phyloP scores from a whole-genome alignment of 78 protist genomes.

The Cyanophora paradoxa region DNA sequence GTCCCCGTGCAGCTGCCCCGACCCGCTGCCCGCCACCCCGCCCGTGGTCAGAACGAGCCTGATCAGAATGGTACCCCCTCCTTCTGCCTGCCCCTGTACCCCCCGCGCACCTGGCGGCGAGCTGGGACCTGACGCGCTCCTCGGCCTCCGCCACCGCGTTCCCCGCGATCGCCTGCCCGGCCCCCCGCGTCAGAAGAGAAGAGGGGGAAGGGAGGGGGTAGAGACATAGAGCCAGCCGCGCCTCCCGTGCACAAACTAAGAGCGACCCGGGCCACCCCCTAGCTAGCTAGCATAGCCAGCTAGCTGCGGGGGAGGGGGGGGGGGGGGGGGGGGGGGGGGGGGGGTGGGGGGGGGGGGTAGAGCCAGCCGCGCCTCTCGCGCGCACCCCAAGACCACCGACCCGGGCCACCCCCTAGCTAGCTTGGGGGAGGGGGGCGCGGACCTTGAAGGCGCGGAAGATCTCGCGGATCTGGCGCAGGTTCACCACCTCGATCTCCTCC shows the following conservation, averaged over 20 bases:
- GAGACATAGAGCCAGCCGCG: too few species aligned
- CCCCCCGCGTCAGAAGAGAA: too few species aligned
- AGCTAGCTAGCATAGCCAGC: not conserved
- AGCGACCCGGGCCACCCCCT: not conserved
- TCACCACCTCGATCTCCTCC: conserved; percentile 32
- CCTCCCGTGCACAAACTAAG: too few species aligned
- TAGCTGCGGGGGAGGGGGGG: too few species aligned
- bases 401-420: not conserved
- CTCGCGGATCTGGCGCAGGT: conserved; percentile 40
- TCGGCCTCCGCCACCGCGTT: not conserved
- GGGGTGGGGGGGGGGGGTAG: not conserved
- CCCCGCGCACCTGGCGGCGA: not conserved
- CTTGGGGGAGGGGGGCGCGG: conserved; percentile 4
- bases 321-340: too few species aligned
- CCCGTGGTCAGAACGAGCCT: not conserved
- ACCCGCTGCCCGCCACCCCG: not conserved
- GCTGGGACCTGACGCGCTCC: not conserved
- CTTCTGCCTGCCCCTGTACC: not conserved
- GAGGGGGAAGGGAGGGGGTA: too few species aligned
- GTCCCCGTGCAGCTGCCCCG: not conserved
- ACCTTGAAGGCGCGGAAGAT: conserved; percentile 14
- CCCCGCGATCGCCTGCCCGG: too few species aligned
- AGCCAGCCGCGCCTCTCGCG: not conserved
- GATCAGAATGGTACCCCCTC: not conserved
- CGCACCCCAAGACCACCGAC: not conserved